Conservation (phyloP, 2,329 filamentous ascomycete species). For the Penicillium nordicum region DNA sequence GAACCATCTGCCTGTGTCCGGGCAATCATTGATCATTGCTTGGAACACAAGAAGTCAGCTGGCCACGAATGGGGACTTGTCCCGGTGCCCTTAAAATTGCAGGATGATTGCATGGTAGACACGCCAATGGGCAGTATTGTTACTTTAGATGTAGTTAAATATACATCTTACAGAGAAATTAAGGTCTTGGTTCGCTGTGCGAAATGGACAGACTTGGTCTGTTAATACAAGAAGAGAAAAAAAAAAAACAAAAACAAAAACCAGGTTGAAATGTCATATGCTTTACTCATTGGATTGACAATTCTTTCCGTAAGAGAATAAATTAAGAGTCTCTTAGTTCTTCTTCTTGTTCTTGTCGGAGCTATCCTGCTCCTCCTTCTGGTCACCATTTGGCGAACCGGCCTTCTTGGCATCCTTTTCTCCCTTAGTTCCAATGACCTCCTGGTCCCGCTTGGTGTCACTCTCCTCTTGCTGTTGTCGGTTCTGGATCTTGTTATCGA, state of each 20-base stretch:
- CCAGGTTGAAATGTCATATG: conserved; percentile 21
- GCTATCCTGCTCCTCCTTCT: conserved; percentile 52
- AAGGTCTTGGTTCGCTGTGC: background rate
- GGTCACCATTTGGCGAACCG: conserved; percentile 51
- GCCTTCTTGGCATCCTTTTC: conserved; percentile 56
- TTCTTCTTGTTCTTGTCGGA: conserved; percentile 58
- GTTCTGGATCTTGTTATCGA: conserved; percentile 99
- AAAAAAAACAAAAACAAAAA: background rate
- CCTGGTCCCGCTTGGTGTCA: conserved; percentile 72
- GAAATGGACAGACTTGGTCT: background rate
- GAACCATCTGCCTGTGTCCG: background rate
- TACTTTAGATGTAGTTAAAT: background rate
- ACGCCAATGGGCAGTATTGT: background rate
- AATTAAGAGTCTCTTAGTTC: conserved; percentile 36
- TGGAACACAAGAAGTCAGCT: background rate
- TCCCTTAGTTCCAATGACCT: conserved; percentile 62
- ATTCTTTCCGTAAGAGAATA: background rate
- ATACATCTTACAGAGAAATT: background rate
- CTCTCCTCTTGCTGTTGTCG: conserved; percentile 95
- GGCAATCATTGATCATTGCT: background rate
- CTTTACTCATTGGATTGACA: conserved; percentile 21
- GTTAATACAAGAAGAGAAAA: background rate
- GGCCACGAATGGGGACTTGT: background rate
- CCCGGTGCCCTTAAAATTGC: background rate
- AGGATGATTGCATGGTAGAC: background rate